Conservation (phyloP, 805 yeast genomes). For the Candida ficus region DNA sequence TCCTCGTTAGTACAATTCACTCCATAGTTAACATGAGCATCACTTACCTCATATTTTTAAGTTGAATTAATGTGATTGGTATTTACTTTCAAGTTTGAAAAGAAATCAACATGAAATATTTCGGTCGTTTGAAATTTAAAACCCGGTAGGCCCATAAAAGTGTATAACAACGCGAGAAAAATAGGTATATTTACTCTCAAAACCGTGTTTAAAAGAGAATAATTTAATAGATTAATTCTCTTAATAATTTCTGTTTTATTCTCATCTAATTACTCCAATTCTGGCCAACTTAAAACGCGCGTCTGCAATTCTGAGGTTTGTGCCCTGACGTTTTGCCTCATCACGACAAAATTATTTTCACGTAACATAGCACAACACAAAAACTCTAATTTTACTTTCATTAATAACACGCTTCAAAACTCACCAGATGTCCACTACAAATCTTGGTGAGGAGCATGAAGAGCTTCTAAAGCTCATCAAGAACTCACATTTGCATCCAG, state of each 20-base stretch:
- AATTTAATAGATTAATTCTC: too few relatives aligned
- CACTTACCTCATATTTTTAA: not conserved
- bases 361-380: not conserved
- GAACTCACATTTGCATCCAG: constrained; percentile 30
- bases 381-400: not conserved
- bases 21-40: too few relatives aligned
- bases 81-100: not conserved
- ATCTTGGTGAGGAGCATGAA: not conserved
- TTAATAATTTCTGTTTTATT: too few relatives aligned
- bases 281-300: too few relatives aligned
- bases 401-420: not conserved
- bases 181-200: not conserved
- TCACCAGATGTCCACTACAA: not conserved
- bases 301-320: too few relatives aligned
- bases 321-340: too few relatives aligned
- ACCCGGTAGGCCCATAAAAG: not conserved
- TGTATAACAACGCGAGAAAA: not conserved
- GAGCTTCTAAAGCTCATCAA: not conserved
- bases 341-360: too few relatives aligned
- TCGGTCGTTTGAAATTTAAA: not conserved
- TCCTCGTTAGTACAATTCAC: not conserved
- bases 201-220: too few relatives aligned
- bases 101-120: not conserved
- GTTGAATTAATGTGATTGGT: not conserved
- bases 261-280: too few relatives aligned